Base-by-base conservation (phyloP, 805 yeast genomes). In the Saturnispora quitensis region DNA sequence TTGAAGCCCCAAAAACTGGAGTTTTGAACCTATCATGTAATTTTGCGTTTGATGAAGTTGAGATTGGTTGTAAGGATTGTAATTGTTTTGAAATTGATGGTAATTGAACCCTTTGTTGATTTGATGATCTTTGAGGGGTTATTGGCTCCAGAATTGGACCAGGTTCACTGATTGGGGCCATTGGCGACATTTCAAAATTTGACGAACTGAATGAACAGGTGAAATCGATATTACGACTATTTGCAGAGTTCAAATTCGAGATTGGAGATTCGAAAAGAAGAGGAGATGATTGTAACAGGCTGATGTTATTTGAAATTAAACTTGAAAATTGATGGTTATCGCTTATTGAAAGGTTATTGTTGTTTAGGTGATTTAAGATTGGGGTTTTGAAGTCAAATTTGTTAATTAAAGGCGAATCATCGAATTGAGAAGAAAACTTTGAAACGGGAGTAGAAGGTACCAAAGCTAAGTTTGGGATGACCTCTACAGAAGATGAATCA, bases 91-190 rank as follows among this genome's bases (percentile, higher is more conserved):
- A 55, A 28, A 55, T 60, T 24, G 54, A 47, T 8, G 60, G 65
- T 40, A 54, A 20, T 12, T 53, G 53, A 27, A 49, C 48, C 31
- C 34, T 45, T 18, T 52, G 53, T 22, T 40, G 34, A 17, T 44
- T 47, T 45, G 43, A 50, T 33, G 50, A 52, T 48, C 54, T 58
- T 48, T 59, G 77, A 15, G 86, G 86, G 5, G 86, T 79, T 47
- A 80, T 64, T 13, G 88, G 86, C 63, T 81, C 86, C 47, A 82
- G 67, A 43, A 82, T 65, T 5, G 87, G 86, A 1, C 86, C 87
- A 3, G 84, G 77, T 52, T 79, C 84, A 20, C 42, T 25, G 51
- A 73, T 72, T 5, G 76, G 69, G 55, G 78, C 72, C 44, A 80
- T 61, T 8, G 88, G 88, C 24, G 83, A 78, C 20, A 82, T 64